These are phyloP conservation scores for Turritis glabra DNA, from an alignment of 345 rosid genomes.

Conservation along the genomic window DNA sequence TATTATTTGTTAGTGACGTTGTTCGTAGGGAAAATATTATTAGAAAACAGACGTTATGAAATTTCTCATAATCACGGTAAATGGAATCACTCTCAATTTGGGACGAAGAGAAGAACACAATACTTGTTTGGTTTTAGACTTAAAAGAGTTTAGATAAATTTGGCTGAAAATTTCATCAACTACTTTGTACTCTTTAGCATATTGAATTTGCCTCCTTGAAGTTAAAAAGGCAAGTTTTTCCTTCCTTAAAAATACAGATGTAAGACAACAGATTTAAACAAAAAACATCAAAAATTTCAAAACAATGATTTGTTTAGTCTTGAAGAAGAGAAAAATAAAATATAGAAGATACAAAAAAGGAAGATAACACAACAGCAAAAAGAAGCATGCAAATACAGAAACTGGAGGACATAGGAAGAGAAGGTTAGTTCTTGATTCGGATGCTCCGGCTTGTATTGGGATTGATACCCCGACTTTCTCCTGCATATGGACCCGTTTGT, in stretches of 20 bases:
- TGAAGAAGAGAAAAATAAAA: not conserved
- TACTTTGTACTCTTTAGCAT: not conserved
- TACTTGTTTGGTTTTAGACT: not conserved
- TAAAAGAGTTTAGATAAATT: not conserved
- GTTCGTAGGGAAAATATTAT: not conserved
- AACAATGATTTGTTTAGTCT: conserved; percentile 2
- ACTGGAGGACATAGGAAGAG: not conserved
- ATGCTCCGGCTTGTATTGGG: conserved; percentile 60
- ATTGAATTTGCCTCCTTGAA: not conserved
- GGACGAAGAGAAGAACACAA: not conserved
- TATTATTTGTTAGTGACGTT: not conserved
- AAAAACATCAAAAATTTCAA: conserved; percentile 19
- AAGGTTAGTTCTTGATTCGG: conserved; percentile 51
- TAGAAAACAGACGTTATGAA: not conserved
- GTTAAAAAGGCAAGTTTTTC: not conserved
- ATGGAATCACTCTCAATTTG: not conserved
- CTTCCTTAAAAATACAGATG: conserved; percentile 2
- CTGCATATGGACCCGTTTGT: conserved; percentile 60
- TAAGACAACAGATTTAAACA: not conserved
- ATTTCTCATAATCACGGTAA: not conserved
- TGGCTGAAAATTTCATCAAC: not conserved
- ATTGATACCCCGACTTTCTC: conserved; percentile 73
- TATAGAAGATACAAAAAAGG: not conserved
- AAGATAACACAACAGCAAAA: conserved; percentile 16
- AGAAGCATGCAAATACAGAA: not conserved